A percentile compares a stretch with the other conserved stretches of the same genome.
These are phyloP conservation scores for Dianthus caryophyllus DNA, from an alignment of 148 eudicot species.

Conservation along the genomic window DNA sequence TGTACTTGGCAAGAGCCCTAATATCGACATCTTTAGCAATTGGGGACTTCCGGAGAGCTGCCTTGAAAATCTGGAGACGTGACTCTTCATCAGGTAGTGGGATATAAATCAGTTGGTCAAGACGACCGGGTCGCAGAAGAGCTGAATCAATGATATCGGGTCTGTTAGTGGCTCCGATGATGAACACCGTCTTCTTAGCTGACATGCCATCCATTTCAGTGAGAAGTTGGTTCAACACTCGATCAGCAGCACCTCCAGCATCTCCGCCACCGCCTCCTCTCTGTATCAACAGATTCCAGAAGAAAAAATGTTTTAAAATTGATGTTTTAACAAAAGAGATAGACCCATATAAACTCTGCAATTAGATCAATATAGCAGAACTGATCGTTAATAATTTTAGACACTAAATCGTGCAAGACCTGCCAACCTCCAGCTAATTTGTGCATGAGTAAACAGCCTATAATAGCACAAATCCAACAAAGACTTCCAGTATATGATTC, in stretches of 20 bases:
- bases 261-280: conserved; percentile 85
- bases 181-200: conserved; percentile 86
- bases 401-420: no score
- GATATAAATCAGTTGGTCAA: conserved; percentile 80
- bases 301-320: no score
- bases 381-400: no score
- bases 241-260: conserved; percentile 94
- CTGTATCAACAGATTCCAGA: conserved; percentile 36
- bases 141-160: conserved; percentile 90
- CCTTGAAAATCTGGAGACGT: conserved; percentile 67
- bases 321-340: no score
- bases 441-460: no score
- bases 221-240: conserved; percentile 77
- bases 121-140: conserved; percentile 81
- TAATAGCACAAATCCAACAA: no score
- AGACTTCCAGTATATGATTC: no score
- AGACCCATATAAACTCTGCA: no score
- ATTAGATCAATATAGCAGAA: no score
- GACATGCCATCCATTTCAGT: conserved; percentile 96
- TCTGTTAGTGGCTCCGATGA: conserved; percentile 84
- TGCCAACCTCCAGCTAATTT: no score
- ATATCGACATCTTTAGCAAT: conserved; percentile 70
- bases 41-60: conserved; percentile 75
- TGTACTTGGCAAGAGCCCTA: conserved; percentile 82
- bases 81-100: conserved; percentile 91